Conservation (phyloP, 768 basidiomycete genomes). For the Ephemerocybe angulata region DNA sequence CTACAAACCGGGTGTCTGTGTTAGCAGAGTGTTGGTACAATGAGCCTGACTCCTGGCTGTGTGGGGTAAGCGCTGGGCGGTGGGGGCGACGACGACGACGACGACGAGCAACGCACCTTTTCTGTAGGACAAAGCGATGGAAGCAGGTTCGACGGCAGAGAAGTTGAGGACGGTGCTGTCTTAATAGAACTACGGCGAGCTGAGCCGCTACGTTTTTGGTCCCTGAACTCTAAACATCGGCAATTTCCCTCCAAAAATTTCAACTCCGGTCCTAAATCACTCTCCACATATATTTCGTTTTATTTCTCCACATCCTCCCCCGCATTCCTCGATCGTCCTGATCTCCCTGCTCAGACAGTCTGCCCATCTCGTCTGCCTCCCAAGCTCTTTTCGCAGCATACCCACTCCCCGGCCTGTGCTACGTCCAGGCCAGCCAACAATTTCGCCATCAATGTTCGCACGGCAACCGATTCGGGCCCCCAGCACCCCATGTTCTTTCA, state of each 20-base stretch:
- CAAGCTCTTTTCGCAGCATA: constrained; percentile 16
- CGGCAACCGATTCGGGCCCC: constrained; percentile 1
- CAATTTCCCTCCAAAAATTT: constrained; percentile 47
- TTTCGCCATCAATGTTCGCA: constrained; percentile 8
- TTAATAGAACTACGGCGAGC: constrained; percentile 43
- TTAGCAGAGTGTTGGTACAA: constrained; percentile 81
- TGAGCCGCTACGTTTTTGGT: constrained; percentile 38
- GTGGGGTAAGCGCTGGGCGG: background rate
- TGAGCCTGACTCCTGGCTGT: constrained; percentile 48
- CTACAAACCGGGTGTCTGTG: constrained; percentile 69
- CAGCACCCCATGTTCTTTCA: background rate
- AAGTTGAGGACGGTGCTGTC: constrained; percentile 1
- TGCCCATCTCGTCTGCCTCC: background rate
- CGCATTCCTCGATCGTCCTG: background rate
- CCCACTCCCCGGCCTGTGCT: constrained; percentile 13
- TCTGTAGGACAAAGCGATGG: constrained; percentile 5
- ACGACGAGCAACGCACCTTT: background rate
- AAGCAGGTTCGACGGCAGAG: constrained; percentile 8
- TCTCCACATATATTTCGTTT: background rate
- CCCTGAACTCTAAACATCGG: constrained; percentile 47
- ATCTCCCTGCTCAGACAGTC: background rate
- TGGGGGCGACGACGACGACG: background rate
- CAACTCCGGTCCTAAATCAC: constrained; percentile 41
- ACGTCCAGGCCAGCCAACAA: constrained; percentile 16
- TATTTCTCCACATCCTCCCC: background rate